Evolutionary conservation across 1,284 basidiomycete species (phyloP).

Genomic region (Tausonia pullulans): DNA sequence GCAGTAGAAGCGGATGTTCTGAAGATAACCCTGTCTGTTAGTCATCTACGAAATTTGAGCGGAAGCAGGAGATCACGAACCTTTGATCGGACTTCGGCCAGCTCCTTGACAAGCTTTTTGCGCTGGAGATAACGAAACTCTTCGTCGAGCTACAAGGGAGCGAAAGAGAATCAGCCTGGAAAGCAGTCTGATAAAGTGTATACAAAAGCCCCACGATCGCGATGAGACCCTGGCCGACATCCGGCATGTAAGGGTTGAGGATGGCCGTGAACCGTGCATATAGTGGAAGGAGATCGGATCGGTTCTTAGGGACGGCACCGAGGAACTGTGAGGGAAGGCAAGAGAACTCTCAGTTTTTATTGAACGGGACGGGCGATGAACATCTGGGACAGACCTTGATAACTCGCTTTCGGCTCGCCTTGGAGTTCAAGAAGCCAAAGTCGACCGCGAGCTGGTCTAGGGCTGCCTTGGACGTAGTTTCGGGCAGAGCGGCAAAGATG

Average conservation of each 20-base stretch:
- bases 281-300: constrained; percentile 84
- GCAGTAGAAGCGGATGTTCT: constrained; percentile 83
- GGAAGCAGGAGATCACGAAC: constrained; percentile 34
- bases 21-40: not conserved
- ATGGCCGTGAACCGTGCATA: constrained; percentile 85
- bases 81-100: constrained; percentile 73
- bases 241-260: constrained; percentile 84
- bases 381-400: constrained; percentile 49
- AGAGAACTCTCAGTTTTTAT: no score
- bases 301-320: constrained; percentile 70
- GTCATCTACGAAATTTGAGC: no score
- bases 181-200: not conserved
- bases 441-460: constrained; percentile 93
- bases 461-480: constrained; percentile 80
- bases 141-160: constrained; percentile 65
- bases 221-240: constrained; percentile 72
- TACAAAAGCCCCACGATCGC: constrained; percentile 46
- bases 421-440: constrained; percentile 91
- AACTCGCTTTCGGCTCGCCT: constrained; percentile 81
- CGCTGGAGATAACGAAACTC: constrained; percentile 93
- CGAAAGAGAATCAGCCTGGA: not conserved
- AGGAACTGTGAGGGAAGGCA: constrained; percentile 50
- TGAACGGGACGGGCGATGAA: no score
- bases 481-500: constrained; percentile 82
- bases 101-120: constrained; percentile 82